Base-by-base conservation (phyloP, 2,329 filamentous ascomycete genomes). In the Neophaeococcomyces aloes region DNA sequence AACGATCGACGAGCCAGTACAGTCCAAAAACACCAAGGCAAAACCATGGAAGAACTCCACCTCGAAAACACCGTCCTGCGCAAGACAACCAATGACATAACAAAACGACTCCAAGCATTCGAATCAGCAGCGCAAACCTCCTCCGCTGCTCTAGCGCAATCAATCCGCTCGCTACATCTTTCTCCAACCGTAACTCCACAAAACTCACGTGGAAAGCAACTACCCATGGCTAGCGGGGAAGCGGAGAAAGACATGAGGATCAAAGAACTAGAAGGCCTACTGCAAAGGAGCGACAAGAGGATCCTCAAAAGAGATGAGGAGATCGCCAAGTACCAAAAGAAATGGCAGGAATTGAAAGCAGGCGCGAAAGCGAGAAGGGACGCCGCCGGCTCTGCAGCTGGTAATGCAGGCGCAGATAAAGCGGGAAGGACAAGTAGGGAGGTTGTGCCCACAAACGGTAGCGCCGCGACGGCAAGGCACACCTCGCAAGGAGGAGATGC, bases 61-160 rank as follows among this genome's bases (percentile, higher is more conserved):
- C 76, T 89, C 38, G 86, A 96, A 59, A 98, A 96, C 61, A 76
- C 83, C 49, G 84, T 83, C 7, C 72, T 96, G 39, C 89, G 91
- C 56, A 77, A 83, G 45, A 79, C 87, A 54, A 77, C 94, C 7
- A 88, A 96, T 62, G 86, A 86, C 38, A 75, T 95, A 29, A 85
- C 83, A 49, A 85, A 83, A 55, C 78, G 89, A 1, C 74, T 98
- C n/a, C 84, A 91, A 56, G 83, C 87, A 49, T 98, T 94, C 66
- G 89, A 98, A 63, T 81, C 86, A 30, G 88, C 86, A 55, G 86
- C 87, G 0, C 91, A 96, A 64, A 86, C 81, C 50, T 88, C 83
- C 29, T 85, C 83, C 42, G 76, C 88, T 64, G 86, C 86, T 2
- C 74, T 96, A 27, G 85, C 88, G 11, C 86, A 95, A 60, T 94